These are phyloP conservation scores for Bocquillonia castaneifolia DNA, from an alignment of 441 rosid genomes.

Conservation along the genomic window DNA sequence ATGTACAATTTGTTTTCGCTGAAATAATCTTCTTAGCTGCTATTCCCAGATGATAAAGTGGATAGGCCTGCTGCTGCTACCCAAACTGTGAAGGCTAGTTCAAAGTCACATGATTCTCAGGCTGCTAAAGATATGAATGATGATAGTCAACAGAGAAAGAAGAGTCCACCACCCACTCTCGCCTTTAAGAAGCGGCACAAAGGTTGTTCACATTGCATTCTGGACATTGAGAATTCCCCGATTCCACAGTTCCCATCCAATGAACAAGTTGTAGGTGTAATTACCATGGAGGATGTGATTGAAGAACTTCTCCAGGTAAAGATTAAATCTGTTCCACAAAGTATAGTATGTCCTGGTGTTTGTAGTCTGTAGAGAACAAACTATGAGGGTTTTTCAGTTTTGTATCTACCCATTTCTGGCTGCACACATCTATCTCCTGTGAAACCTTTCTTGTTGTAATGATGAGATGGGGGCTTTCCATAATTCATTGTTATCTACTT, in stretches of 20 bases:
- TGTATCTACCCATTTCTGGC: neutral
- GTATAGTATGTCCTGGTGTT: neutral
- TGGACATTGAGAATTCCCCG: conserved; percentile 57
- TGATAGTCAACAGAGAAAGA: conserved; percentile 41
- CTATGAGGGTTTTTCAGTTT: neutral
- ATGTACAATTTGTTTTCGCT: conserved; percentile 14
- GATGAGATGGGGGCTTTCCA: neutral
- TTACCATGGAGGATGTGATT: conserved; percentile 89
- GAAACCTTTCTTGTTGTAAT: neutral
- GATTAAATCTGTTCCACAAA: neutral
- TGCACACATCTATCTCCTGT: neutral
- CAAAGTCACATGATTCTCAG: conserved; percentile 34
- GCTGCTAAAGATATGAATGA: conserved; percentile 31
- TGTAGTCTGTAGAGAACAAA: neutral
- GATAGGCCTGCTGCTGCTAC: conserved; percentile 17
- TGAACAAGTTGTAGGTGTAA: conserved; percentile 82
- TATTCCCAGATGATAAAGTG: conserved; percentile 31
- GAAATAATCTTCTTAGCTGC: conserved; percentile 8
- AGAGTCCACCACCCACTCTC: conserved; percentile 46
- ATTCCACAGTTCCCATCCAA: conserved; percentile 53
- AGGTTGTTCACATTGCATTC: conserved; percentile 80
- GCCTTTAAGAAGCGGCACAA: conserved; percentile 75
- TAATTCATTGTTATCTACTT: neutral
- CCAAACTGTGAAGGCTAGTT: conserved; percentile 31
- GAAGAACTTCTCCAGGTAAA: conserved; percentile 56